phyloP scores from a whole-genome alignment of 2,329 filamentous ascomycete species.

The Blastomyces silverae region DNA sequence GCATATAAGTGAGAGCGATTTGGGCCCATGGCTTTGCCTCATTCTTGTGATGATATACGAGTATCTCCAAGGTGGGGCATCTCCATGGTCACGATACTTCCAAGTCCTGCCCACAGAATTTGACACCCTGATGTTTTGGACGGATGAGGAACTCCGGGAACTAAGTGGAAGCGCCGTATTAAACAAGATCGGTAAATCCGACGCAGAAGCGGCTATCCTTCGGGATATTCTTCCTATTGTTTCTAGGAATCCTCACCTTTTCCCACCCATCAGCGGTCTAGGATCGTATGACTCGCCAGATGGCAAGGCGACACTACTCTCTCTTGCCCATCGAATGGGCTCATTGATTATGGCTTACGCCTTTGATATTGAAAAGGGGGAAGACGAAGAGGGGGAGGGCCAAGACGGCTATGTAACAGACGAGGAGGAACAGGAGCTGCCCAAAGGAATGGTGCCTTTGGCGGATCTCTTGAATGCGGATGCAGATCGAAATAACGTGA shows the following conservation, averaged over 20 bases:
- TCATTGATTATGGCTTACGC: slow-evolving; percentile 89
- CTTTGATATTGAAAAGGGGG: slow-evolving; percentile 64
- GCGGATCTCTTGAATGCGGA: slow-evolving; percentile 87
- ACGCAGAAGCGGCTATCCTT: slow-evolving; percentile 64
- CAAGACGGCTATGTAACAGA: slow-evolving; percentile 50
- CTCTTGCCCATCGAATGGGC: slow-evolving; percentile 69
- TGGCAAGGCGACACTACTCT: slow-evolving; percentile 45
- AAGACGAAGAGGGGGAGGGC: slow-evolving; percentile 53
- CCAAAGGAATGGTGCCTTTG: slow-evolving; percentile 83
- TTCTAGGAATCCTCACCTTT: slow-evolving; percentile 36
- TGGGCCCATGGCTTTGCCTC: slow-evolving; percentile 50
- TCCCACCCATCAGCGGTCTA: slow-evolving; percentile 37
- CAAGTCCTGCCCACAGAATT: slow-evolving; percentile 65
- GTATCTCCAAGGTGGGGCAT: slow-evolving; percentile 51
- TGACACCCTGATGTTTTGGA: slow-evolving; percentile 89
- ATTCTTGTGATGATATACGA: slow-evolving; percentile 82
- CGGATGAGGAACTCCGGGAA: slow-evolving; percentile 58
- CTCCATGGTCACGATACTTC: slow-evolving; percentile 72
- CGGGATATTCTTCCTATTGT: slow-evolving; percentile 51
- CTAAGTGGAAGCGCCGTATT: slow-evolving; percentile 72
- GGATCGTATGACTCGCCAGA: slow-evolving; percentile 37
- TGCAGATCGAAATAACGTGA: slow-evolving; percentile 70
- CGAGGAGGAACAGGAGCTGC: slow-evolving; percentile 55
- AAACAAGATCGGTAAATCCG: slow-evolving; percentile 65
- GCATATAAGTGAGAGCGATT: slow-evolving; percentile 47